Evolutionary conservation across 1,284 basidiomycete genomes (phyloP).

Genomic region (Malassezia cuniculi): DNA sequence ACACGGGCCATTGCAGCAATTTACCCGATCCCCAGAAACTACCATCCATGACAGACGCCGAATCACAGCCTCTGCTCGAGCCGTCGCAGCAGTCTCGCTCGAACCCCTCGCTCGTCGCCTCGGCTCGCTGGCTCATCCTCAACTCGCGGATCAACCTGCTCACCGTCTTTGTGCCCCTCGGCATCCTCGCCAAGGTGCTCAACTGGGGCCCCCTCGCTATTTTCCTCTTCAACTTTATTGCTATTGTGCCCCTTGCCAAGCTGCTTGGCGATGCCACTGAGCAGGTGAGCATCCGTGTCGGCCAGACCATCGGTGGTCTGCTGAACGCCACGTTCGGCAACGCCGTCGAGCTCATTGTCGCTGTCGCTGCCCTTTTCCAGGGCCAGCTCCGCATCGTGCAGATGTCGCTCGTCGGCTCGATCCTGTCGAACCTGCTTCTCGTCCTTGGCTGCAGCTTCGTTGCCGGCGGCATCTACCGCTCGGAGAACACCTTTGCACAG

Average conservation of each 20-base stretch:
- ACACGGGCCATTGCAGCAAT: too few relatives aligned
- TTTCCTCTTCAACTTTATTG: conserved; percentile 41
- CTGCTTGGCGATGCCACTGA: conserved; percentile 43
- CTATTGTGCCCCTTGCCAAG: conserved; percentile 43
- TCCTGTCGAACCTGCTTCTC: conserved; percentile 40
- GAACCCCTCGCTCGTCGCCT: conserved; percentile 19
- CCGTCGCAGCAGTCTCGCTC: too few relatives aligned
- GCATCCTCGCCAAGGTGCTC: conserved; percentile 29
- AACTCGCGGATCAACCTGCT: conserved; percentile 35
- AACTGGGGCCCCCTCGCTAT: conserved; percentile 37
- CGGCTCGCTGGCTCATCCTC: conserved; percentile 34
- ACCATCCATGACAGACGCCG: too few relatives aligned
- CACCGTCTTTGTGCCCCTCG: conserved; percentile 43
- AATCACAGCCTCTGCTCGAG: too few relatives aligned
- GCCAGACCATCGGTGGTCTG: conserved; percentile 40
- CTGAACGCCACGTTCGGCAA: conserved; percentile 44
- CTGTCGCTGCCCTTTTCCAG: conserved; percentile 65
- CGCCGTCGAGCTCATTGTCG: conserved; percentile 44
- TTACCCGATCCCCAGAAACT: too few relatives aligned
- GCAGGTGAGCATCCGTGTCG: conserved; percentile 34
- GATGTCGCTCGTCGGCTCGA: conserved; percentile 38
- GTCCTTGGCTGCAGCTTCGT: conserved; percentile 41
- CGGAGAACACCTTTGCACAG: conserved; percentile 39
- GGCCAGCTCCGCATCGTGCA: conserved; percentile 48
- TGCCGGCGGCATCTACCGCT: conserved; percentile 40